Percentiles rank a stretch among this genome's conserved stretches.
Conservation (phyloP, 805 yeast genomes). For the Ogataea degrootiae region DNA sequence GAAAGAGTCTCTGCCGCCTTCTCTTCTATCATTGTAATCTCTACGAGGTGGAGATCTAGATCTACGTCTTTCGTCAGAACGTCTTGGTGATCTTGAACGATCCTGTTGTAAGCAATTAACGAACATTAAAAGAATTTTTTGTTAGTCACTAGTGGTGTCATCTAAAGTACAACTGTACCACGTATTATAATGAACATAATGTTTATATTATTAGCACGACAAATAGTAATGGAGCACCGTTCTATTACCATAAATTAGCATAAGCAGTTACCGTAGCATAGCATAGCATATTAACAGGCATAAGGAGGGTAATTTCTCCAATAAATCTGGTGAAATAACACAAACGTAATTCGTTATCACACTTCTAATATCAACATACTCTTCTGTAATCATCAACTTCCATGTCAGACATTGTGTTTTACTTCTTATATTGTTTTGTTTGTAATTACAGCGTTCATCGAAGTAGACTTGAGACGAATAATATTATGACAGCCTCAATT, state of each 20-base stretch:
- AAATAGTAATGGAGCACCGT: background rate
- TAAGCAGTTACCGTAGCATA: no score
- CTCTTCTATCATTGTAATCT: slow-evolving; percentile 13
- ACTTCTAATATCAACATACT: slow-evolving; percentile 32
- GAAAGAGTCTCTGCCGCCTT: slow-evolving; percentile 16
- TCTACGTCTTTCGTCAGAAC: slow-evolving; percentile 26
- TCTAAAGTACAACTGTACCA: background rate
- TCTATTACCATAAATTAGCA: background rate
- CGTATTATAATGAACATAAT: background rate
- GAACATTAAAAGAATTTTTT: background rate
- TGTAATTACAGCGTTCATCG: no score
- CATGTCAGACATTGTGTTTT: slow-evolving; percentile 47
- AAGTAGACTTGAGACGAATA: no score
- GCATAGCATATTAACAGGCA: background rate
- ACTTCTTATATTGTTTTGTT: background rate
- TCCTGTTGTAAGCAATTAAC: slow-evolving; percentile 15
- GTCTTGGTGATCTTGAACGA: slow-evolving; percentile 32
- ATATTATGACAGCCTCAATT: no score
- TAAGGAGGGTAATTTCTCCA: background rate
- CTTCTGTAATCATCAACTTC: slow-evolving; percentile 60
- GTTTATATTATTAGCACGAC: slow-evolving; percentile 1
- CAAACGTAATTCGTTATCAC: background rate
- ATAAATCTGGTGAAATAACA: background rate
- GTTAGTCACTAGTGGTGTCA: background rate
- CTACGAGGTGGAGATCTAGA: slow-evolving; percentile 27